Percentiles rank a stretch among this genome's conserved stretches.
These are phyloP conservation scores for Fraxinus americana DNA, from an alignment of 257 asterid species.

Conservation along the genomic window DNA sequence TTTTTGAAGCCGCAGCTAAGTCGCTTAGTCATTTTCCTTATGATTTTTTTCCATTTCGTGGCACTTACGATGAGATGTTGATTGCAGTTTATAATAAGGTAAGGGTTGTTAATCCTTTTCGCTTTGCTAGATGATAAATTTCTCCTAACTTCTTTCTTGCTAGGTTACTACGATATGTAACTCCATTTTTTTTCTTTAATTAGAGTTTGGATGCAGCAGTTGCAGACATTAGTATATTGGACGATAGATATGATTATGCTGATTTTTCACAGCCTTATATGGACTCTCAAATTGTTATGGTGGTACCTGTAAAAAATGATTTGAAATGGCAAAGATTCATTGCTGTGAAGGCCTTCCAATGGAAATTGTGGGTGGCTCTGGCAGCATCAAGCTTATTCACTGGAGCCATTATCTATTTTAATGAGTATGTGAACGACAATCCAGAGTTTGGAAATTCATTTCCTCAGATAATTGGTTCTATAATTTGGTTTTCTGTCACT, in stretches of 20 bases:
- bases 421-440: constrained; percentile 49
- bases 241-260: constrained; percentile 47
- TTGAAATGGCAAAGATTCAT: constrained; percentile 32
- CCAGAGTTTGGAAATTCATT: constrained; percentile 41
- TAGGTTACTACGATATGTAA: no score
- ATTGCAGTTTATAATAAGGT: constrained; percentile 58
- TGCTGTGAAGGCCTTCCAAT: constrained; percentile 49
- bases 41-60: constrained; percentile 42
- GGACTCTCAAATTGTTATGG: constrained; percentile 67
- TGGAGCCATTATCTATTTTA: constrained; percentile 52
- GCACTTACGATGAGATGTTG: constrained; percentile 62
- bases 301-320: constrained; percentile 46
- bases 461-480: constrained; percentile 36
- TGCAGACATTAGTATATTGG: constrained; percentile 63
- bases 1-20: constrained; percentile 56
- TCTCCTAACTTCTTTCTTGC: neutral
- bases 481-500: constrained; percentile 71
- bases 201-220: constrained; percentile 68
- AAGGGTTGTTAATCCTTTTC: neutral
- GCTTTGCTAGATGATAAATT: neutral
- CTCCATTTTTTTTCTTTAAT: neutral
- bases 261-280: constrained; percentile 69
- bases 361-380: constrained; percentile 47
- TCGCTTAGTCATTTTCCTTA: constrained; percentile 45
- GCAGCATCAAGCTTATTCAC: neutral